Conservation (phyloP, 2,329 filamentous ascomycete species). For the Pseudocercospora fuligena region DNA sequence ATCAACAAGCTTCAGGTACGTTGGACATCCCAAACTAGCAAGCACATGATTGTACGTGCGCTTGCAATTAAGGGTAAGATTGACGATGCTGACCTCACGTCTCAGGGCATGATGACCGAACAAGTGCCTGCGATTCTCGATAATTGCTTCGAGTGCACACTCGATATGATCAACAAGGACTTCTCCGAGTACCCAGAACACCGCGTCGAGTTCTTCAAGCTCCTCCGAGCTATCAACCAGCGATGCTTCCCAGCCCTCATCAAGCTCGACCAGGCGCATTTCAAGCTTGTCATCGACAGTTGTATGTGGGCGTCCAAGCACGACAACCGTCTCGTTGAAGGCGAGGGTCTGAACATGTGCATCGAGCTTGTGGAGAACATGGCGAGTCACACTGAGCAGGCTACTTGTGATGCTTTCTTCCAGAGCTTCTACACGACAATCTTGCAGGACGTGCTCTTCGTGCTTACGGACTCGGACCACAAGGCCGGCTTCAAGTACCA, state of each 20-base stretch:
- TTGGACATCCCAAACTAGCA: conserved; percentile 60
- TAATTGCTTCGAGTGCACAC: conserved; percentile 95
- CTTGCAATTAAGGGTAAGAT: conserved; percentile 27
- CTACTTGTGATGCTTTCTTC: conserved; percentile 94
- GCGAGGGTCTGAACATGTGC: conserved; percentile 96
- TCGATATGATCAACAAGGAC: conserved; percentile 99
- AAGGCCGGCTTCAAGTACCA: conserved; percentile 99
- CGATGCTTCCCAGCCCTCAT: conserved; percentile 95
- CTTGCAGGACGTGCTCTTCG: conserved; percentile 97
- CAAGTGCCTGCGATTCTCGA: conserved; percentile 98
- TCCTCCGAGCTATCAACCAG: conserved; percentile 92
- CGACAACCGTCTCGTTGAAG: conserved; percentile 97
- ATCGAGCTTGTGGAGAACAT: conserved; percentile 97
- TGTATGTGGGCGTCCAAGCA: conserved; percentile 99
- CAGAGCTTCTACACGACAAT: conserved; percentile 96
- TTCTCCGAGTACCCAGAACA: conserved; percentile 99
- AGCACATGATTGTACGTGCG: conserved; percentile 51
- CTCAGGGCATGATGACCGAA: conserved; percentile 90
- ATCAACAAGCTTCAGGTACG: conserved; percentile 95
- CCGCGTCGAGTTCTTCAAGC: conserved; percentile 98
- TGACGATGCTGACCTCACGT: conserved; percentile 35
- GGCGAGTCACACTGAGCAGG: conserved; percentile 77
- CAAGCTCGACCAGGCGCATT: conserved; percentile 92
- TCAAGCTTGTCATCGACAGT: conserved; percentile 99
- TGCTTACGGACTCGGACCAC: conserved; percentile 95